Evolutionary conservation across 495 filamentous ascomycete genomes (phyloP).

Genomic region (Penicillium canescens): DNA sequence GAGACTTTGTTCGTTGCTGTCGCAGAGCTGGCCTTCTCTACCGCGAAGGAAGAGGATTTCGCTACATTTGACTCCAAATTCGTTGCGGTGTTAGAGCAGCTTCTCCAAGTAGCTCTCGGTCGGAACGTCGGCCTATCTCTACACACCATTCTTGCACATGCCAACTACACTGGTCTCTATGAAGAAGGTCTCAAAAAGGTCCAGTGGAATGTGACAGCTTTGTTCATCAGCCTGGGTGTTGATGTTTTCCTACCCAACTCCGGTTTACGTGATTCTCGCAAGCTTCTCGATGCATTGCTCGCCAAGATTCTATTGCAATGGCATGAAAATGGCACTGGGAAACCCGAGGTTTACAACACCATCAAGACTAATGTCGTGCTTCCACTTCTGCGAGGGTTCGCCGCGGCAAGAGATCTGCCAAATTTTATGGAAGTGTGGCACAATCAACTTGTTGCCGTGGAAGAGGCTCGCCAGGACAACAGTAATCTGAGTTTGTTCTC

Average conservation of each 20-base stretch:
- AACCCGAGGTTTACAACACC: constrained; percentile 21
- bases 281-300: constrained; percentile 43
- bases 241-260: constrained; percentile 67
- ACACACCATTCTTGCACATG: constrained; percentile 46
- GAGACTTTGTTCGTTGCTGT: constrained; percentile 63
- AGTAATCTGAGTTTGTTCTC: constrained; percentile 30
- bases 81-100: constrained; percentile 36
- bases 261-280: constrained; percentile 39
- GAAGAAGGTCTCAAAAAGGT: constrained; percentile 37
- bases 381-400: constrained; percentile 63
- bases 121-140: constrained; percentile 44
- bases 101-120: constrained; percentile 44
- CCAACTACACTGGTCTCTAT: constrained; percentile 44
- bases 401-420: constrained; percentile 61
- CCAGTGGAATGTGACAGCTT: constrained; percentile 63
- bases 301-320: constrained; percentile 41
- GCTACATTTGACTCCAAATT: constrained; percentile 33
- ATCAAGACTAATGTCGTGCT: constrained; percentile 49
- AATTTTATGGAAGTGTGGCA: constrained; percentile 70
- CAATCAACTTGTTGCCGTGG: constrained; percentile 52
- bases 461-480: constrained; percentile 37
- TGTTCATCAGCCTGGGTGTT: constrained; percentile 63
- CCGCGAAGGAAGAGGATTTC: constrained; percentile 35
- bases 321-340: constrained; percentile 18
- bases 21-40: constrained; percentile 43